Evolutionary conservation across 2,329 filamentous ascomycete species (phyloP), one percentile per base, ranked within the genome.

Genomic region (Monilinia fructicola): DNA sequence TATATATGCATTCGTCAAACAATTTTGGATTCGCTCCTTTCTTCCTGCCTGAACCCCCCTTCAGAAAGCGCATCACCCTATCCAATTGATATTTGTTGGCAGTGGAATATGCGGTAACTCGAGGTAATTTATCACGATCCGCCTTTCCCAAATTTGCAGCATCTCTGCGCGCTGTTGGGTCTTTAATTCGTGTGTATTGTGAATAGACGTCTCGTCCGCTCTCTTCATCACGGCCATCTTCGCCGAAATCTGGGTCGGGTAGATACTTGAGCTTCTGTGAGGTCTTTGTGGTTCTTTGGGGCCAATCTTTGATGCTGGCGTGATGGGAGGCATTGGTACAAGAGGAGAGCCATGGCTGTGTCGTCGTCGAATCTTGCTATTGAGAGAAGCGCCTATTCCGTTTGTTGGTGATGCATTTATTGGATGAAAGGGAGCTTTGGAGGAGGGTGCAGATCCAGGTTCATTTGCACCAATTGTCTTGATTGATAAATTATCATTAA

Each of bases 1-100:
- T 92, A 79, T 99, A 99, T 72, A 99, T 92, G 78, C 95, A 99
- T 78, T 99, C 95, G 77, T 99, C 95, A 73, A 97, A 97, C 67
- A 95, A 81, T 78, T 97, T 98, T 1, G 95, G 94, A 68, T 88
- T 90, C 21, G 93, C 87, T 23, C 92, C 91, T 73, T 91, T 86
- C 42, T 86, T 86, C 78, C 91, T 92, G 55, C 86, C 85, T 67
- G 40, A 42, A 42, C 91, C 85, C 40, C 92, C 91, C 77, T 99
- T 99, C 69, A 99, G 80, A 75, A 94, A 99, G 54, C 90, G 89
- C 86, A 96, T 91, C 69, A 98, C 81, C 4, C 89, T 89, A 46
- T 98, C 94, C 80, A 97, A 87, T 73, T 94, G 88, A 78, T 98
- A 98, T 63, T 89, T 90, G 75, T 92, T 93, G 14, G 95, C 93